Percentiles rank a stretch among this genome's conserved stretches.
These are phyloP conservation scores for Debaryomycetaceae sp. DNA, from an alignment of 1,139 yeast species.

Conservation along the genomic window DNA sequence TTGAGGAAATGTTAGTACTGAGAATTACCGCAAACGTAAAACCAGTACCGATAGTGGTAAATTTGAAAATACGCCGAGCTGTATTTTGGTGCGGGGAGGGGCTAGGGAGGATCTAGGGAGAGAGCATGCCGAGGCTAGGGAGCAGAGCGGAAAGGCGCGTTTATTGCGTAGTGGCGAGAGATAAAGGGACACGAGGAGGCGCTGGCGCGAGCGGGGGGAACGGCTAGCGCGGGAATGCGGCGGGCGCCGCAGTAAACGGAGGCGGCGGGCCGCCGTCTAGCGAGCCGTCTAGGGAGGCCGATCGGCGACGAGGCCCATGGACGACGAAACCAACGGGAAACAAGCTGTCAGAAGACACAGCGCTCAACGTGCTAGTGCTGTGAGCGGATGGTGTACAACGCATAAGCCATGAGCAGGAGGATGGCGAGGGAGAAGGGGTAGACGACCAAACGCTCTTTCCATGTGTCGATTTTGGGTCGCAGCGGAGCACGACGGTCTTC, in stretches of 20 bases:
- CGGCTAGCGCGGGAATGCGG: not conserved
- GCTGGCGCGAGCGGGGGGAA: not conserved
- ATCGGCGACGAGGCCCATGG: not conserved
- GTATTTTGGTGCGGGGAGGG: no score
- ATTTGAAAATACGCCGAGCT: no score
- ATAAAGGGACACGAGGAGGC: not conserved
- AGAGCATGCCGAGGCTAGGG: not conserved
- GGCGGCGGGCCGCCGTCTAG: not conserved
- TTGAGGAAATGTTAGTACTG: not conserved
- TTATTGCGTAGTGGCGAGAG: not conserved
- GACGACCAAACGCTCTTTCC: not conserved
- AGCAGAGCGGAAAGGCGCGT: no score
- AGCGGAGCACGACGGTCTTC: not conserved
- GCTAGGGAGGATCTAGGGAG: not conserved
- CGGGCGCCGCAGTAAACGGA: not conserved
- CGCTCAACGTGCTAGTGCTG: not conserved
- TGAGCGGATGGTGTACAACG: not conserved
- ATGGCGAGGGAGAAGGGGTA: not conserved
- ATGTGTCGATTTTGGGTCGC: not conserved
- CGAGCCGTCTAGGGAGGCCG: not conserved
- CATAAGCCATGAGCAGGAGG: not conserved
- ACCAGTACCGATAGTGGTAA: not conserved
- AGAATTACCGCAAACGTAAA: not conserved
- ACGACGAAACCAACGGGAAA: not conserved
- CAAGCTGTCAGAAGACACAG: not conserved